These are phyloP conservation scores for Asclepias syriaca DNA, from an alignment of 257 asterid species.

Conservation along the genomic window DNA sequence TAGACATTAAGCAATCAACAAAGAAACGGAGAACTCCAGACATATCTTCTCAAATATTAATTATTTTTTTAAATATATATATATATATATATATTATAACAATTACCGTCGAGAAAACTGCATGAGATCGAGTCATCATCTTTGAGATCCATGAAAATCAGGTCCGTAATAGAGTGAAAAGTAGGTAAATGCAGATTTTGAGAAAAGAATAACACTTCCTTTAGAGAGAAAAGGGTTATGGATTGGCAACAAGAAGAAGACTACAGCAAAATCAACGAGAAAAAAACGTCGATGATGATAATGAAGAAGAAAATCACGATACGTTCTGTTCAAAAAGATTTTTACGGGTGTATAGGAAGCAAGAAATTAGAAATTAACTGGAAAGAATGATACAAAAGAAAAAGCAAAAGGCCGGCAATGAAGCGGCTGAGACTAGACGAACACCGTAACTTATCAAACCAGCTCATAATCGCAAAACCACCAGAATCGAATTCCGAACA, in stretches of 20 bases:
- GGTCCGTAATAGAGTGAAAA: slow-evolving; percentile 5
- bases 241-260: neutral
- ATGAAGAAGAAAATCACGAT: neutral
- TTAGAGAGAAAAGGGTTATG: neutral
- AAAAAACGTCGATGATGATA: neutral
- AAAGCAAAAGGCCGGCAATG: slow-evolving; percentile 82
- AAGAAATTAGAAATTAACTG: slow-evolving; percentile 91
- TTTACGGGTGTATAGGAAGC: slow-evolving; percentile 87
- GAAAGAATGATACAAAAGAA: slow-evolving; percentile 77
- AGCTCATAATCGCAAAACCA: slow-evolving; percentile 70
- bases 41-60: neutral
- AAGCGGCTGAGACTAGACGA: slow-evolving; percentile 84
- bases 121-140: slow-evolving; percentile 33
- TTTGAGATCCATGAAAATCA: slow-evolving; percentile 47
- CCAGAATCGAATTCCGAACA: slow-evolving; percentile 16
- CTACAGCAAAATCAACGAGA: neutral
- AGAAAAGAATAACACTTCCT: neutral
- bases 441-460: slow-evolving; percentile 63
- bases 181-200: slow-evolving; percentile 2
- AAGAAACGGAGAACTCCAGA: neutral
- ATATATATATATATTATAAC: neutral
- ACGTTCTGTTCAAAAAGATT: slow-evolving; percentile 1
- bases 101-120: slow-evolving; percentile 51
- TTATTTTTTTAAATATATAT: too few species aligned
- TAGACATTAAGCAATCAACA: neutral